phyloP scores from a whole-genome alignment of 2,329 filamentous ascomycete genomes.

The Aureobasidium zeae region DNA sequence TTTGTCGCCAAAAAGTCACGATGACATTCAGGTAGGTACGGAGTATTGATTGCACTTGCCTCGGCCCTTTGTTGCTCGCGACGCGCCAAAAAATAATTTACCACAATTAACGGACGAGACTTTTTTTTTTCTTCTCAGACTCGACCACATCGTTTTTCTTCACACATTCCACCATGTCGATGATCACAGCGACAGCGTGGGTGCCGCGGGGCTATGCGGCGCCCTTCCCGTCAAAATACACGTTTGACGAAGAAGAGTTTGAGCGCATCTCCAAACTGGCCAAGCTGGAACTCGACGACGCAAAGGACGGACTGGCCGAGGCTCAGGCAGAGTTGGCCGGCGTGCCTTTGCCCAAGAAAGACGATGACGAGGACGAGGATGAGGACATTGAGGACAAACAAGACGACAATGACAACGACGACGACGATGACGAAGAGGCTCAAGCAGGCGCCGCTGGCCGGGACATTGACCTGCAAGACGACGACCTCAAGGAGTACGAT shows the following conservation, averaged over 20 bases:
- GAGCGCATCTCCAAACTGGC: constrained; percentile 42
- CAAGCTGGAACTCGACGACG: constrained; percentile 74
- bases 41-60: too few species aligned
- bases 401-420: constrained; percentile 54
- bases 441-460: constrained; percentile 17
- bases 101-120: too few species aligned
- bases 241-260: constrained; percentile 44
- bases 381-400: constrained; percentile 22
- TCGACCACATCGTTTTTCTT: too few species aligned
- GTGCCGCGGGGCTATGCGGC: constrained; percentile 44
- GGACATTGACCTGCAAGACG: constrained; percentile 43
- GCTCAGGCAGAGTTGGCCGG: constrained; percentile 40
- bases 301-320: constrained; percentile 72
- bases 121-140: too few species aligned
- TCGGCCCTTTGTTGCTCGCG: too few species aligned
- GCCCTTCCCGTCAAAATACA: constrained; percentile 41
- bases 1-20: too few species aligned
- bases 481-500: constrained; percentile 92
- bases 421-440: constrained; percentile 21
- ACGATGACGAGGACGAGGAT: constrained; percentile 56
- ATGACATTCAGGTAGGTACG: too few species aligned
- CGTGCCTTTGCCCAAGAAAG: constrained; percentile 19
- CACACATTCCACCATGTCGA: constrained; percentile 37
- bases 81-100: too few species aligned
- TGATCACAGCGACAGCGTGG: constrained; percentile 46